Conservation (phyloP, 148 eudicot species). For the Hydrangea macrophylla region DNA sequence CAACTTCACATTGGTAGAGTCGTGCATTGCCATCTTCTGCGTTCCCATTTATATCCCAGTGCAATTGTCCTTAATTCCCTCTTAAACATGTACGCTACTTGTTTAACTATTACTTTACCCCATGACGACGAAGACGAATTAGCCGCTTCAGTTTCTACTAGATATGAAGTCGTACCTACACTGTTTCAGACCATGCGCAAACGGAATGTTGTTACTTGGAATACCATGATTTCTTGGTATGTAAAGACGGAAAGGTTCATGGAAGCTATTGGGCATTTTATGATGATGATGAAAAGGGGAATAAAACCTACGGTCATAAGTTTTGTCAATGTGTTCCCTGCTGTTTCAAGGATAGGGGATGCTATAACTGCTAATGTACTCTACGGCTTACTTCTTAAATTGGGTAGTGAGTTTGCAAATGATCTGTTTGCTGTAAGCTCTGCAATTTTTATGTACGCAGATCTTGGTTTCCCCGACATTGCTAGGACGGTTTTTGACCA, state of each 20-base stretch:
- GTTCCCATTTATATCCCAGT: constrained; percentile 43
- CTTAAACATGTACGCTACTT: constrained; percentile 67
- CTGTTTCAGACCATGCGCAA: constrained; percentile 55
- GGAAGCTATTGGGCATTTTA: constrained; percentile 51
- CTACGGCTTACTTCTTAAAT: constrained; percentile 59
- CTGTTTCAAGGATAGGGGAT: constrained; percentile 39
- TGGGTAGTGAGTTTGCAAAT: constrained; percentile 42
- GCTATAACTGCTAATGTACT: constrained; percentile 37
- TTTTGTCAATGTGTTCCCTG: constrained; percentile 69
- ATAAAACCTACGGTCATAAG: constrained; percentile 60
- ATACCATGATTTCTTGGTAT: constrained; percentile 58
- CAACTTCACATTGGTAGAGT: constrained; percentile 49
- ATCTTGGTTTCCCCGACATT: constrained; percentile 44
- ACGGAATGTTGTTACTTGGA: constrained; percentile 59
- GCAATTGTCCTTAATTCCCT: constrained; percentile 72
- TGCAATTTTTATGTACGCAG: constrained; percentile 57
- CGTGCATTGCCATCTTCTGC: constrained; percentile 56
- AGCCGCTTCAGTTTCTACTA: constrained; percentile 7
- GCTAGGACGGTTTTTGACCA: constrained; percentile 56
- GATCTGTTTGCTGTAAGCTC: constrained; percentile 66
- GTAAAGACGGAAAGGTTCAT: constrained; percentile 37
- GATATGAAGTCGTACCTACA: constrained; percentile 44
- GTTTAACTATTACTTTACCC: constrained; percentile 25
- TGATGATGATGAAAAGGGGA: constrained; percentile 55
- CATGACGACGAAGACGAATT: background rate